Conservation (phyloP, 176 grass and related monocot genomes). For the Thinopyrum elongatum region DNA sequence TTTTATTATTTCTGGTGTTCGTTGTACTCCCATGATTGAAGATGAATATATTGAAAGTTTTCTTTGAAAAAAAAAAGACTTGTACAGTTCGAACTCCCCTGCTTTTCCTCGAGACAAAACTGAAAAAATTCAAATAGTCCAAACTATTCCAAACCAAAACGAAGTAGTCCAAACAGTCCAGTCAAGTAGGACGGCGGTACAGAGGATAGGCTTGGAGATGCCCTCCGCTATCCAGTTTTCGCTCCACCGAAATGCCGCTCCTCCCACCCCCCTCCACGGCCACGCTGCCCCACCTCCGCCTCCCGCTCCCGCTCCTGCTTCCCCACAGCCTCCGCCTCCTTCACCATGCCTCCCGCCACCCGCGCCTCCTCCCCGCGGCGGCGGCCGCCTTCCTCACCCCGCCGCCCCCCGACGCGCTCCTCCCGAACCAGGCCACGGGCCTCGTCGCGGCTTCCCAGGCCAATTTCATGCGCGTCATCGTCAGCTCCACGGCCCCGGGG, state of each 20-base stretch:
- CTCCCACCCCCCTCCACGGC: background rate
- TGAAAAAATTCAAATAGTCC: too few species aligned
- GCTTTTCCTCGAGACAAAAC: too few species aligned
- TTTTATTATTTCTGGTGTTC: too few species aligned
- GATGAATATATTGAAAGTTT: too few species aligned
- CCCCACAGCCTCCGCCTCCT: conserved; percentile 20
- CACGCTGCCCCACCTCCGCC: conserved; percentile 17
- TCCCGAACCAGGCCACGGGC: conserved; percentile 67
- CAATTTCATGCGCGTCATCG: conserved; percentile 96
- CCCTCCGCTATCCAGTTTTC: conserved; percentile 7
- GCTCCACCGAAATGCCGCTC: conserved; percentile 25
- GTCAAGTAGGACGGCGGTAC: too few species aligned
- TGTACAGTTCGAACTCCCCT: too few species aligned
- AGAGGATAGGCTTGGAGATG: too few species aligned
- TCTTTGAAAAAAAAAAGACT: too few species aligned
- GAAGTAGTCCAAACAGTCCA: too few species aligned
- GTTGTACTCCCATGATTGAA: too few species aligned
- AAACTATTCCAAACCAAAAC: too few species aligned
- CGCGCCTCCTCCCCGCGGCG: conserved; percentile 36
- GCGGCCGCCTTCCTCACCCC: conserved; percentile 22
- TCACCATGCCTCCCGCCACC: conserved; percentile 6
- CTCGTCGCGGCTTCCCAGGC: conserved; percentile 82
- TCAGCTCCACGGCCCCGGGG: conserved; percentile 42
- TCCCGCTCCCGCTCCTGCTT: background rate
- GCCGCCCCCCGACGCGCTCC: conserved; percentile 35